phyloP scores from a whole-genome alignment of 2,329 filamentous ascomycete genomes.

The Diaporthe citrichinensis region DNA sequence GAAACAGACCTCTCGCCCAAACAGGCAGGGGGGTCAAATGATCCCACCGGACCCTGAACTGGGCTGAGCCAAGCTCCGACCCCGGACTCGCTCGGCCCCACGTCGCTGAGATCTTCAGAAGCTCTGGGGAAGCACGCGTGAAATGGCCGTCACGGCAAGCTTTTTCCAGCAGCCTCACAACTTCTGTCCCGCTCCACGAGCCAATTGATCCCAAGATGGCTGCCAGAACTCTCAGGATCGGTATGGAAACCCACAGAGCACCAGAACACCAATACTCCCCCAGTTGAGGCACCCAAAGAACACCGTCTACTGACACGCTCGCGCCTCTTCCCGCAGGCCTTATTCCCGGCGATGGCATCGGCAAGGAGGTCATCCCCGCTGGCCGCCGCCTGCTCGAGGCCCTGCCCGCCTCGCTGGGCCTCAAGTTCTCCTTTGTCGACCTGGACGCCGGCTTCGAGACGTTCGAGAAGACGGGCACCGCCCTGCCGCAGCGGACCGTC shows the following conservation, averaged over 20 bases:
- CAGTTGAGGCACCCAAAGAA: not conserved
- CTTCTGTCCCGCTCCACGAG: not conserved
- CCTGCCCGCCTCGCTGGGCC: constrained; percentile 87
- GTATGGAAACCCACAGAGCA: constrained; percentile 53
- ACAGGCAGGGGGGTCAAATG: constrained; percentile 1
- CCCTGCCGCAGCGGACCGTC: constrained; percentile 92
- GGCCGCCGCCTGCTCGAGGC: constrained; percentile 93
- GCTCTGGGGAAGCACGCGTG: constrained; percentile 17
- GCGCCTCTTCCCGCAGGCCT: constrained; percentile 72
- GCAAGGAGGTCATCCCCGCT: constrained; percentile 97
- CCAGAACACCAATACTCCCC: not conserved
- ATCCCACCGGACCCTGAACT: constrained; percentile 22
- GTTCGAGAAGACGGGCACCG: constrained; percentile 90
- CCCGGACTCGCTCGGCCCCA: constrained; percentile 38
- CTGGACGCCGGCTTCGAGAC: constrained; percentile 94
- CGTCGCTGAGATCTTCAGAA: constrained; percentile 31
- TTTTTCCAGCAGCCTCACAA: constrained; percentile 27
- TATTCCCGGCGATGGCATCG: constrained; percentile 98
- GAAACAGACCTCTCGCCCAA: not conserved
- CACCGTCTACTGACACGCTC: not conserved
- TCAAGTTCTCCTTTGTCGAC: constrained; percentile 95
- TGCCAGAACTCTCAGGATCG: constrained; percentile 77
- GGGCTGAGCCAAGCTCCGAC: constrained; percentile 36
- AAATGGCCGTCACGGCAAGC: constrained; percentile 14
- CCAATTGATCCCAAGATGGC: constrained; percentile 63